Evolutionary conservation across 2,329 filamentous ascomycete species (phyloP).

Genomic region (Verticillium dahliae): DNA sequence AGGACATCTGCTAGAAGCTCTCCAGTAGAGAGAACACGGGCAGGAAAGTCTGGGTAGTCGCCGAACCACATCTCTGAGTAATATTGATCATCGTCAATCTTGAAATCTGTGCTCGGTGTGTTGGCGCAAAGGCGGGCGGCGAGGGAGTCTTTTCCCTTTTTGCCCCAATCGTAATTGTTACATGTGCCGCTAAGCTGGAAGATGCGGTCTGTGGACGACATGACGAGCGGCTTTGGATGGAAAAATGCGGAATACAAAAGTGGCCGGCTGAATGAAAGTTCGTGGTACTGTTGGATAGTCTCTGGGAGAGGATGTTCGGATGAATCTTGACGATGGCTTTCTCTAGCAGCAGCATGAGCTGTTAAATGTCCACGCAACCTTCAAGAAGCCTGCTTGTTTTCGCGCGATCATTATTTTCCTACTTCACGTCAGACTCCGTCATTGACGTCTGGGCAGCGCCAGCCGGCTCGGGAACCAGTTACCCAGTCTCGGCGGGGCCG

Average conservation of each 20-base stretch:
- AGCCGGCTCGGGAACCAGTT: neutral
- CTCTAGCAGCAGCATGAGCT: constrained; percentile 1
- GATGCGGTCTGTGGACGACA: constrained; percentile 19
- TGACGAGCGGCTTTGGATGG: neutral
- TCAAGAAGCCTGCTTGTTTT: neutral
- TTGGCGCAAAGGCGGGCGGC: constrained; percentile 59
- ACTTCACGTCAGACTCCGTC: neutral
- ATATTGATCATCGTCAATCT: constrained; percentile 54
- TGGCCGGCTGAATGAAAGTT: too few relatives aligned
- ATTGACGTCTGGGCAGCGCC: neutral
- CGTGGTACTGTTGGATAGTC: too few relatives aligned
- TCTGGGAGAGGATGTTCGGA: too few relatives aligned
- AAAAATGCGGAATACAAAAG: too few relatives aligned
- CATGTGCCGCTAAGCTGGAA: constrained; percentile 40
- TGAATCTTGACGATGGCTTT: neutral
- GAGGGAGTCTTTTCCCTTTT: constrained; percentile 57
- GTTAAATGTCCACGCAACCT: neutral
- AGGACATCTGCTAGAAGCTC: constrained; percentile 60
- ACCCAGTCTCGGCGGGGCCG: neutral
- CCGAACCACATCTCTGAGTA: constrained; percentile 73
- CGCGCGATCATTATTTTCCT: neutral
- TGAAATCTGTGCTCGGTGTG: constrained; percentile 56
- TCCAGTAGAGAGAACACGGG: constrained; percentile 53
- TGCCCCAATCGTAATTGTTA: constrained; percentile 66
- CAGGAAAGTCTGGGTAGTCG: constrained; percentile 66